phyloP scores from a whole-genome alignment of 352 stramenopile genomes.

The Pelagophyceae sp. region DNA sequence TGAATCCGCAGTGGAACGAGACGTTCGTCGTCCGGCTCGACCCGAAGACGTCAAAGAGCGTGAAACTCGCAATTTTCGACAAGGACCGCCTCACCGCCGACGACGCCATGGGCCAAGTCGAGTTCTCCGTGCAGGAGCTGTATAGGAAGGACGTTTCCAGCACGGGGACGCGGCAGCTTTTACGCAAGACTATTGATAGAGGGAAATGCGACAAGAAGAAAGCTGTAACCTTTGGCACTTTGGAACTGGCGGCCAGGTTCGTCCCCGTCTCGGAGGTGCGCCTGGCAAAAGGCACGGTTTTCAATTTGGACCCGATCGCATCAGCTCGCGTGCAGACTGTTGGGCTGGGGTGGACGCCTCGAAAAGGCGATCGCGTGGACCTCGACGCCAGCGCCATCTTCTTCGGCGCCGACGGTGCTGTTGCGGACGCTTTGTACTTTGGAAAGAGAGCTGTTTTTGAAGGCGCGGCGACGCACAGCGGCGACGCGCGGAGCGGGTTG shows the following conservation, averaged over 20 bases:
- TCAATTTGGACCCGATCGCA: no score
- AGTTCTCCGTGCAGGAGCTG: not conserved
- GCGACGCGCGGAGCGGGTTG: not conserved
- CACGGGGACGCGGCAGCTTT: no score
- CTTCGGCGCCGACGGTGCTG: not conserved
- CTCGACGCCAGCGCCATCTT: not conserved
- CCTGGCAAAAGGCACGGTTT: no score
- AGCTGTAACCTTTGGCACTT: no score
- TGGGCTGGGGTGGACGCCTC: not conserved
- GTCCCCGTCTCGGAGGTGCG: no score
- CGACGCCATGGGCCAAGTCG: not conserved
- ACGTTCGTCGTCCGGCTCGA: not conserved
- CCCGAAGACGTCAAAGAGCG: not conserved
- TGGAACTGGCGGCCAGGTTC: no score
- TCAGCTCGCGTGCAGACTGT: no score
- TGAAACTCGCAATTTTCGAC: slow-evolving; percentile 7
- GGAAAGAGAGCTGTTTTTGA: not conserved
- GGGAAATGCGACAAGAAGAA: no score
- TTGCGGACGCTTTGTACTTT: not conserved
- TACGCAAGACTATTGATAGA: no score
- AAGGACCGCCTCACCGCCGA: not conserved
- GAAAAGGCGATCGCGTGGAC: not conserved
- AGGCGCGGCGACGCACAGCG: not conserved
- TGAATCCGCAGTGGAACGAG: not conserved
- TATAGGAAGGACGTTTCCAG: no score